Conservation (phyloP, 441 rosid species). For the Theobroma grandiflorum region DNA sequence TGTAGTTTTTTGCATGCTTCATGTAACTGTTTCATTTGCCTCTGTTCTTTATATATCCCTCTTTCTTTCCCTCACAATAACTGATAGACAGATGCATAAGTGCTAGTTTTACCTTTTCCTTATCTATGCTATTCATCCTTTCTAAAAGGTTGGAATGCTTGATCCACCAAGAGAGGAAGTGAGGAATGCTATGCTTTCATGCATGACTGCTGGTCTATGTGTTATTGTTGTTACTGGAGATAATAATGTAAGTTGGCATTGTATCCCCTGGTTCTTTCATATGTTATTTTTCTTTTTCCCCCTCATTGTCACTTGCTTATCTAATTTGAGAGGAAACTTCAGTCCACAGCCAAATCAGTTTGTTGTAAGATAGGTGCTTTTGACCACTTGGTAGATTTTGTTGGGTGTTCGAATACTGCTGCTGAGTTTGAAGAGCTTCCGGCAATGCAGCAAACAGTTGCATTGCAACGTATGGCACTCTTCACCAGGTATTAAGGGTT, state of each 20-base stretch:
- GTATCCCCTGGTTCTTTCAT: conserved; percentile 22
- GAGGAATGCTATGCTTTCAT: conserved; percentile 91
- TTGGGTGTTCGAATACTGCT: conserved; percentile 88
- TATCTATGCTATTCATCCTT: conserved; percentile 1
- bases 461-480: conserved; percentile 90
- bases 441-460: conserved; percentile 81
- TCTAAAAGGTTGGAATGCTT: conserved; percentile 93
- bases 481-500: conserved; percentile 71
- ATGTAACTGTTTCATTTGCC: neutral
- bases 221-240: conserved; percentile 99
- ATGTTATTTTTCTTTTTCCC: conserved; percentile 19
- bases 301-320: conserved; percentile 29
- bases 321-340: conserved; percentile 48
- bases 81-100: neutral
- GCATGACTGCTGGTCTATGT: conserved; percentile 99
- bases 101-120: neutral
- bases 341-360: conserved; percentile 98
- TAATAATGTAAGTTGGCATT: conserved; percentile 71
- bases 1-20: neutral
- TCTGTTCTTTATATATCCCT: neutral
- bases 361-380: conserved; percentile 98
- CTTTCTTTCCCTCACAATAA: neutral
- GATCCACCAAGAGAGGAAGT: conserved; percentile 99
- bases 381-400: conserved; percentile 83
- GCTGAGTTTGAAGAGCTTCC: conserved; percentile 98